Percentiles rank a stretch among this genome's conserved stretches.
Conservation (phyloP, 2,329 filamentous ascomycete genomes). For the Colletotrichum acutatum region DNA sequence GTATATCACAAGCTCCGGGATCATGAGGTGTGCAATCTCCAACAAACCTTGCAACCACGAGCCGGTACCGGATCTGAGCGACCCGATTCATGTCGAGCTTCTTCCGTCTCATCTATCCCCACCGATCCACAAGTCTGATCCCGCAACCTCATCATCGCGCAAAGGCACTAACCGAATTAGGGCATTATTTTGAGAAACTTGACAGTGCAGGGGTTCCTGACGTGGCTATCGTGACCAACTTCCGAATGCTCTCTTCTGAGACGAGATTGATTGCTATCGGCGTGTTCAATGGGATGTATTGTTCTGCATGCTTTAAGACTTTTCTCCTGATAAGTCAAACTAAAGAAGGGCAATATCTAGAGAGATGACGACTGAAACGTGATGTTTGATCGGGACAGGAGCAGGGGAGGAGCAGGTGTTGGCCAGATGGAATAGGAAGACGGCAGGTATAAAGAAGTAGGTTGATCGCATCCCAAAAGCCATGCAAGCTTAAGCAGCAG, state of each 20-base stretch:
- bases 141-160: not conserved
- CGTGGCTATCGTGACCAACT: not conserved
- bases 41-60: not conserved
- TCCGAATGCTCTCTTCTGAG: not conserved
- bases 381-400: not conserved
- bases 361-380: not conserved
- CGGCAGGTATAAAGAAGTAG: not conserved
- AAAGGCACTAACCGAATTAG: not conserved
- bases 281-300: not conserved
- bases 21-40: not conserved
- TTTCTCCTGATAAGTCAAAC: not conserved
- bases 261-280: not conserved
- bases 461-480: too few relatives aligned
- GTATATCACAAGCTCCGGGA: too few relatives aligned
- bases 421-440: not conserved
- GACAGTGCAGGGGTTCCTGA: not conserved
- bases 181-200: constrained; percentile 1
- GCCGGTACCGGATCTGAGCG: not conserved
- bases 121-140: not conserved
- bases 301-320: not conserved
- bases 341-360: not conserved
- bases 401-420: not conserved
- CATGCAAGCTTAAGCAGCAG: too few relatives aligned
- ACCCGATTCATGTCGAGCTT: not conserved
- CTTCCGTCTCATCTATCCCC: not conserved